Evolutionary conservation across 2,329 filamentous ascomycete species (phyloP).

Genomic region (Ceratocystis albifundus): DNA sequence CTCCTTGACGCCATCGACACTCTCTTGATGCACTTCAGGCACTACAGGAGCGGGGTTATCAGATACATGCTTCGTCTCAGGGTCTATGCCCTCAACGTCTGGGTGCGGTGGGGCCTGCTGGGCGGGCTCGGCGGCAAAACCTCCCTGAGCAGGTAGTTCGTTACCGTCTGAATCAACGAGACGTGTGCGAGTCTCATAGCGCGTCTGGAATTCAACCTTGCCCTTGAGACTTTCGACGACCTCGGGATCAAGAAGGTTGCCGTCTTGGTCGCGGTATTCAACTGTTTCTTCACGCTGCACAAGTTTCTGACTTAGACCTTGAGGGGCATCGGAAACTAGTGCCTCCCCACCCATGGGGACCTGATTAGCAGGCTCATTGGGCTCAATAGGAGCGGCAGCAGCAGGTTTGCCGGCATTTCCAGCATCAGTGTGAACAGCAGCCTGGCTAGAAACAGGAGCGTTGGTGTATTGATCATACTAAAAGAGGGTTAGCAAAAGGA

Average conservation of each 20-base stretch:
- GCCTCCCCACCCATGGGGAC: conserved; percentile 8
- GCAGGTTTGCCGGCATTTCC: conserved; percentile 25
- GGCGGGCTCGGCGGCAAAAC: conserved; percentile 26
- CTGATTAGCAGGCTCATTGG: conserved; percentile 25
- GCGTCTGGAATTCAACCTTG: conserved; percentile 90
- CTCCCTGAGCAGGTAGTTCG: conserved; percentile 47
- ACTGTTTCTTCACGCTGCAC: conserved; percentile 62
- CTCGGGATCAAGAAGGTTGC: conserved; percentile 73
- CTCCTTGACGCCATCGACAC: conserved; percentile 50
- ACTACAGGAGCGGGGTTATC: conserved; percentile 34
- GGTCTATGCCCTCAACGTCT: conserved; percentile 49
- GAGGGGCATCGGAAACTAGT: conserved; percentile 39
- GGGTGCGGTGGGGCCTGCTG: conserved; percentile 48
- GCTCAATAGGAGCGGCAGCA: conserved; percentile 27
- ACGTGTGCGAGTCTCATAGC: conserved; percentile 87
- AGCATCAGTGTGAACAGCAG: conserved; percentile 17
- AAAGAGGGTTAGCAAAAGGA: conserved; percentile 12
- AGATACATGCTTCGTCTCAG: conserved; percentile 41
- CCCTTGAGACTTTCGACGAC: conserved; percentile 76
- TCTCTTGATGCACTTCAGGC: conserved; percentile 32
- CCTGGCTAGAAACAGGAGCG: conserved; percentile 25
- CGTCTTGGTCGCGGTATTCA: conserved; percentile 90
- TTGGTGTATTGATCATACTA: conserved; percentile 42
- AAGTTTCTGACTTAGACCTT: conserved; percentile 38
- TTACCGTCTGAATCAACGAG: conserved; percentile 70